Evolutionary conservation across 2,329 filamentous ascomycete species (phyloP).

Genomic region (Hymenoscyphus fraxineus): DNA sequence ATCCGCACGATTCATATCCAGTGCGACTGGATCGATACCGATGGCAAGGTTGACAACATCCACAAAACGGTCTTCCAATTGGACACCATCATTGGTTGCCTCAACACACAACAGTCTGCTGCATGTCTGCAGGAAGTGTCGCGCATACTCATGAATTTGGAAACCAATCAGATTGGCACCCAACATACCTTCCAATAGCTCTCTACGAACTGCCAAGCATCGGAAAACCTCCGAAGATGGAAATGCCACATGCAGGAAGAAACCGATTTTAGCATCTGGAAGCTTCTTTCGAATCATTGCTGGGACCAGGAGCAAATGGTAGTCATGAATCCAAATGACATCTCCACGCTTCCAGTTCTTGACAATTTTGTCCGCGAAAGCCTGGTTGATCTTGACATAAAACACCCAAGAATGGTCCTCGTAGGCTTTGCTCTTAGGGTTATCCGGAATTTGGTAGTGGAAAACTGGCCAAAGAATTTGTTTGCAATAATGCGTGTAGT

Average conservation of each 20-base stretch:
- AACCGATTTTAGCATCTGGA: conserved; percentile 90
- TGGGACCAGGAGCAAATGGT: conserved; percentile 86
- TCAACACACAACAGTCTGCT: conserved; percentile 88
- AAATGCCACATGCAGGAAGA: conserved; percentile 93
- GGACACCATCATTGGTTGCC: conserved; percentile 80
- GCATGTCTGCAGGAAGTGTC: conserved; percentile 94
- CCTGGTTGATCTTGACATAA: conserved; percentile 88
- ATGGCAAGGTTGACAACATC: conserved; percentile 84
- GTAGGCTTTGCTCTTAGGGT: conserved; percentile 97
- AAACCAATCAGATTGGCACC: conserved; percentile 91
- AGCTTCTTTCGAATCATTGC: conserved; percentile 85
- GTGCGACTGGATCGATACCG: conserved; percentile 79
- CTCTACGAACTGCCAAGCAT: conserved; percentile 79
- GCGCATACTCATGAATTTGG: conserved; percentile 87
- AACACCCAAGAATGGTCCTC: conserved; percentile 96
- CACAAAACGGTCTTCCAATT: conserved; percentile 89
- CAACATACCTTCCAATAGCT: conserved; percentile 87
- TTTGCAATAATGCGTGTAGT: conserved; percentile 96
- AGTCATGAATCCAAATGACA: conserved; percentile 93
- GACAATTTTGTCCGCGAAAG: conserved; percentile 85
- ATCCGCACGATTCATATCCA: conserved; percentile 67
- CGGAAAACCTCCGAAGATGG: conserved; percentile 95
- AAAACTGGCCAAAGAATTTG: conserved; percentile 97
- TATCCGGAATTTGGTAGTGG: conserved; percentile 96
- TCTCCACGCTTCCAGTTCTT: conserved; percentile 92